Conservation (phyloP, 164 flowering plant species). For the Amborella trichopoda region DNA sequence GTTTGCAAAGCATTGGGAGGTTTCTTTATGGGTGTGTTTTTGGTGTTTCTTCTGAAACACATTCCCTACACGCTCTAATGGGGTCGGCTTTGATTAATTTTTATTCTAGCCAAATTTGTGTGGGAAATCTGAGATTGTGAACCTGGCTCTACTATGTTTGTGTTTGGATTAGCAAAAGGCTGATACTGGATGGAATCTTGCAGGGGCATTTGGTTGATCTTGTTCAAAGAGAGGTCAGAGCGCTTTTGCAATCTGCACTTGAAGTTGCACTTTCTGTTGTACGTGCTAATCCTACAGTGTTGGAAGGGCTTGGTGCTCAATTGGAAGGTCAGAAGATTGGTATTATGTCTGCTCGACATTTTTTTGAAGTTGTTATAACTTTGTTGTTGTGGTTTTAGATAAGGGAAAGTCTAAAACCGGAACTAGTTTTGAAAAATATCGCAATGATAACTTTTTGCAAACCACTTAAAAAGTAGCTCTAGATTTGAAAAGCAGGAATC, state of each 20-base stretch:
- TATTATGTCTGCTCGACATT: too few species aligned
- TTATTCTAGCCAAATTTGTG: too few species aligned
- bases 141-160: too few species aligned
- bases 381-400: neutral
- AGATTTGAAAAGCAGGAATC: too few species aligned
- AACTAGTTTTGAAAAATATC: too few species aligned
- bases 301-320: slow-evolving; percentile 96
- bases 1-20: too few species aligned
- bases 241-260: slow-evolving; percentile 78
- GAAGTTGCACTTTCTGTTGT: slow-evolving; percentile 77
- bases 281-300: slow-evolving; percentile 80
- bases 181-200: slow-evolving; percentile 8
- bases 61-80: too few species aligned
- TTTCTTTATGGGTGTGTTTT: neutral
- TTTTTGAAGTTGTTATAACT: neutral
- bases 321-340: slow-evolving; percentile 76
- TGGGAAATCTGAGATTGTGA: too few species aligned
- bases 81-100: too few species aligned
- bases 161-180: slow-evolving; percentile 1
- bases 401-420: too few species aligned
- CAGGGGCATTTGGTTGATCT: slow-evolving; percentile 98
- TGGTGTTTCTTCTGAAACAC: neutral
- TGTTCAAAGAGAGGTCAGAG: slow-evolving; percentile 85
- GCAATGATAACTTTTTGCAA: too few species aligned
- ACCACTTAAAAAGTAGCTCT: too few species aligned